Evolutionary conservation across 345 rosid genomes (phyloP).

Genomic region (Eutrema heterophyllum): DNA sequence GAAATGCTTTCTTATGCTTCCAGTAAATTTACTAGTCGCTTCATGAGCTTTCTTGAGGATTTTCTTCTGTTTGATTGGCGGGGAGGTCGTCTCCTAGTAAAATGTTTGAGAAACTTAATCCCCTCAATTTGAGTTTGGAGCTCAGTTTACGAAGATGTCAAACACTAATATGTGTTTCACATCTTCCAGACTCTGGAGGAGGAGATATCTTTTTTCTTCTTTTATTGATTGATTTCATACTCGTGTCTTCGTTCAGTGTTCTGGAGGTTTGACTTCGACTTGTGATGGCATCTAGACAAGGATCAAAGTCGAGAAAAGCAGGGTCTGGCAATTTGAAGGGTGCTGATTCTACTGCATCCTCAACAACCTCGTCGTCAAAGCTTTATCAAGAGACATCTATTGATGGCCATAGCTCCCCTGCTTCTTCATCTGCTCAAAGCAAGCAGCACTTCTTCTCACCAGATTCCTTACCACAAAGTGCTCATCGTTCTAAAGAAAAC

Average conservation of each 20-base stretch:
- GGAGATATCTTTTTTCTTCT: neutral
- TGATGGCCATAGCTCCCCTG: conserved; percentile 94
- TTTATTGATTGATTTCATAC: neutral
- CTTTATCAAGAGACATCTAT: conserved; percentile 65
- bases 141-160: neutral
- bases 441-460: conserved; percentile 68
- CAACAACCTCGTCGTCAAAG: conserved; percentile 91
- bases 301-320: conserved; percentile 54
- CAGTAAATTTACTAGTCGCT: neutral
- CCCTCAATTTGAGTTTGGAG: neutral
- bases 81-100: neutral
- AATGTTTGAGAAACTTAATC: neutral
- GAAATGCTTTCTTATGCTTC: neutral
- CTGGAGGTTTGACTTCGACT: conserved; percentile 29
- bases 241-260: conserved; percentile 21
- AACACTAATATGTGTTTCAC: neutral
- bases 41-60: neutral
- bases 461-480: conserved; percentile 39
- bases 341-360: conserved; percentile 75
- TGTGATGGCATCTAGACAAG: conserved; percentile 71
- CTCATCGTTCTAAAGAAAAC: conserved; percentile 71
- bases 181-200: neutral
- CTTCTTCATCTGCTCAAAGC: conserved; percentile 87
- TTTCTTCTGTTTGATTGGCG: neutral
- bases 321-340: conserved; percentile 42